Evolutionary conservation across 352 stramenopile genomes (phyloP).

Genomic region (Globisporangium sylvaticum): DNA sequence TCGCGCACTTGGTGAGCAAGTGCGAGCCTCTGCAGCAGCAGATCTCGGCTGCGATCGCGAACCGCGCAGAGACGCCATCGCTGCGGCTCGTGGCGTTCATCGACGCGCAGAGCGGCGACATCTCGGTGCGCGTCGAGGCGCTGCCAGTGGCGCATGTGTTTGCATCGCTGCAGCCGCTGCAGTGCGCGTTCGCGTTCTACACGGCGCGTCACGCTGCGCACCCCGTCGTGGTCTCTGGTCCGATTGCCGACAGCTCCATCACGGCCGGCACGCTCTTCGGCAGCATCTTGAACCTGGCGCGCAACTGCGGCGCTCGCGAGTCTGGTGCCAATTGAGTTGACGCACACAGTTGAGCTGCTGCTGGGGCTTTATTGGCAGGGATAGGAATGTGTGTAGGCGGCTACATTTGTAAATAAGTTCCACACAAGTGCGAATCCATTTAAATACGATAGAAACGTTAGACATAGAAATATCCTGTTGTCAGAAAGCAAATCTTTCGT

Average conservation of each 20-base stretch:
- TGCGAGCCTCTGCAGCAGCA: constrained; percentile 36
- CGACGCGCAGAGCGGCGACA: constrained; percentile 39
- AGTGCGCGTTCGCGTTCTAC: constrained; percentile 80
- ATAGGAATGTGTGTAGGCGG: background rate
- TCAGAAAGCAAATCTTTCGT: background rate
- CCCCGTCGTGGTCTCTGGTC: constrained; percentile 75
- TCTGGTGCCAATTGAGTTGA: constrained; percentile 5
- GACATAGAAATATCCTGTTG: background rate
- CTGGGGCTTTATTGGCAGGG: background rate
- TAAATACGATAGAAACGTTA: background rate
- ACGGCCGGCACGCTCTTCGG: constrained; percentile 77
- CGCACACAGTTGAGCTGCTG: background rate
- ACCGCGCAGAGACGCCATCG: constrained; percentile 24
- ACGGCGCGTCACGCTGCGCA: constrained; percentile 66
- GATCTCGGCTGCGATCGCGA: constrained; percentile 24
- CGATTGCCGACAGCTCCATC: constrained; percentile 72
- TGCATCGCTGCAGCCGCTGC: constrained; percentile 53
- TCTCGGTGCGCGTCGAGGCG: constrained; percentile 47
- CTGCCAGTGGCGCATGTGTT: constrained; percentile 47
- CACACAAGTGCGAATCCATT: background rate
- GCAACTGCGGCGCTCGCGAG: constrained; percentile 62
- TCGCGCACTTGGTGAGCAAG: constrained; percentile 47
- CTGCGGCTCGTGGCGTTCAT: constrained; percentile 60
- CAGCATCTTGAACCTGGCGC: constrained; percentile 65
- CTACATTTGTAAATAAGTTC: background rate